Percentiles rank a stretch among this genome's conserved stretches.
phyloP scores from a whole-genome alignment of 129 eudicot species.

The Flaveria linearis region DNA sequence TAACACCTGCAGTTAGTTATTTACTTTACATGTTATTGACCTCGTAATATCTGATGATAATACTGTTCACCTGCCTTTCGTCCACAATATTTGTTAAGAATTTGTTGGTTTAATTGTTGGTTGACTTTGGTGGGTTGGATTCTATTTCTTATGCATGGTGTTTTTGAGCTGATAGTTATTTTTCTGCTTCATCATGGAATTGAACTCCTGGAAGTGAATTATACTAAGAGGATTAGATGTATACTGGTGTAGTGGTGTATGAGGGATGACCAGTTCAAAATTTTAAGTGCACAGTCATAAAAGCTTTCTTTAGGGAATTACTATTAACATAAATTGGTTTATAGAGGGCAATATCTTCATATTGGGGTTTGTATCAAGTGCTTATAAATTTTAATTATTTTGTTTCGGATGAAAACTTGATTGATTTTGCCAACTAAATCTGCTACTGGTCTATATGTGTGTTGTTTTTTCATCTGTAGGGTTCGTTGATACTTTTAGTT shows the following conservation, averaged over 20 bases:
- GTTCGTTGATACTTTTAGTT: neutral
- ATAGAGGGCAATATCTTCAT: neutral
- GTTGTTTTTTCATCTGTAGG: slow-evolving; percentile 8
- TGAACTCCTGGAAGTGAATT: too few species aligned
- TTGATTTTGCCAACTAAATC: slow-evolving; percentile 6
- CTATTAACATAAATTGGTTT: neutral
- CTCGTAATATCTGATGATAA: too few species aligned
- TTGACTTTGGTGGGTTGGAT: too few species aligned
- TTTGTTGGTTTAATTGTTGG: too few species aligned
- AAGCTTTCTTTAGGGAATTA: neutral
- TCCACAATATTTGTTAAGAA: too few species aligned
- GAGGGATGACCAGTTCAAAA: neutral
- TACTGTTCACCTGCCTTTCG: too few species aligned
- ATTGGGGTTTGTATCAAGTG: neutral
- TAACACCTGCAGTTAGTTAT: too few species aligned
- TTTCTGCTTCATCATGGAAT: too few species aligned
- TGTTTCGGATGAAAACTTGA: neutral
- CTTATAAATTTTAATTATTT: neutral
- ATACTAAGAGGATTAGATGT: too few species aligned
- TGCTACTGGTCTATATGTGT: neutral
- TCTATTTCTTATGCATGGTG: too few species aligned
- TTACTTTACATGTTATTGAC: too few species aligned
- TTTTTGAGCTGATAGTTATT: too few species aligned
- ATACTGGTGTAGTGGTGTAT: neutral
- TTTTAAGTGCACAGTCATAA: neutral